Evolutionary conservation across 139 green algal genomes (phyloP).

Genomic region (Mesotaenium endlicherianum): DNA sequence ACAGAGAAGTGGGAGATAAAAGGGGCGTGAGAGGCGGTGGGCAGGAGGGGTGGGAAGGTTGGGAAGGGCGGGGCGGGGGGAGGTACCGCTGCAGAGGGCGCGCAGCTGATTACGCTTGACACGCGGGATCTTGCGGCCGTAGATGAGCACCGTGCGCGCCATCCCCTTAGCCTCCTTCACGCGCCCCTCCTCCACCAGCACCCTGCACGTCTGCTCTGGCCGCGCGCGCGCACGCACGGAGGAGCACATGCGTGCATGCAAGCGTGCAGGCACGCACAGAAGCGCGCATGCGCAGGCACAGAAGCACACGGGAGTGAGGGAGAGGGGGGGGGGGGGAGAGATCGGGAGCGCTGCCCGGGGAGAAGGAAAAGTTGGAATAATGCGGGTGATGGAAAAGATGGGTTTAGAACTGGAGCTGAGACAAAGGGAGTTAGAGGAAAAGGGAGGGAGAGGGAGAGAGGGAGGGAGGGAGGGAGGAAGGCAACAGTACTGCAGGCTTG

Average conservation of each 20-base stretch:
- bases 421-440: background rate
- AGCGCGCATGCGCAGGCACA: background rate
- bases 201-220: no score
- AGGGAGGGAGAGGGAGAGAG: background rate
- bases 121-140: no score
- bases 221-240: no score
- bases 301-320: background rate
- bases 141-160: no score
- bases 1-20: background rate
- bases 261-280: background rate
- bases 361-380: background rate
- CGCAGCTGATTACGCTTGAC: no score
- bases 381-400: background rate
- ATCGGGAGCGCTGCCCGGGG: background rate
- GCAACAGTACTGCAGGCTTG: no score
- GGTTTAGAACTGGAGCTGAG: background rate
- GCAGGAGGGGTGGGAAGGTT: background rate
- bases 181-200: no score
- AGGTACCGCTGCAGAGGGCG: background rate
- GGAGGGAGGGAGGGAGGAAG: background rate
- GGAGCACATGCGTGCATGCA: background rate
- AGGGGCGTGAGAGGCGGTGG: background rate
- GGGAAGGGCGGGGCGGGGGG: background rate
- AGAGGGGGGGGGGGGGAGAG: background rate
- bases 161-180: no score